These are phyloP conservation scores for Acorus gramineus DNA, from an alignment of 106 monocot genomes.

Conservation along the genomic window DNA sequence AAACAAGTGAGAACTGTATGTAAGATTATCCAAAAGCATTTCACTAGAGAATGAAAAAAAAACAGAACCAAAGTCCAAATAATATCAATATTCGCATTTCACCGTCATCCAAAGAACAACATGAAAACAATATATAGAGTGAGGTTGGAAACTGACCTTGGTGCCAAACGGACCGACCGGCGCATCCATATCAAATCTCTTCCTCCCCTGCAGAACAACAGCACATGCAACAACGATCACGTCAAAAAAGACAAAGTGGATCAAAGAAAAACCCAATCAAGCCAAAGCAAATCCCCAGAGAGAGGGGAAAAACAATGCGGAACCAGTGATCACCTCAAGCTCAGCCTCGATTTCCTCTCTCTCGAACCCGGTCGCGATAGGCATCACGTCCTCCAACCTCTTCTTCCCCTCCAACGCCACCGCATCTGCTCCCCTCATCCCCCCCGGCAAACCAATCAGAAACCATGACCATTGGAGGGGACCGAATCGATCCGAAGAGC, in stretches of 20 bases:
- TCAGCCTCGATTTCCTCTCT: neutral
- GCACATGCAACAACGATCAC: neutral
- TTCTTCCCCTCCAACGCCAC: neutral
- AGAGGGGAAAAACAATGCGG: neutral
- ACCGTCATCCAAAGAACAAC: neutral
- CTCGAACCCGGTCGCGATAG: neutral
- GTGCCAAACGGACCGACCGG: neutral
- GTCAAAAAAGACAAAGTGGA: neutral
- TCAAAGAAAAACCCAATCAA: neutral
- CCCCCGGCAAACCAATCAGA: neutral
- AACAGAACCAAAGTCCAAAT: neutral
- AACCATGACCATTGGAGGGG: neutral
- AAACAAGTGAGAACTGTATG: no score
- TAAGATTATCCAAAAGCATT: no score
- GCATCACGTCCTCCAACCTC: neutral
- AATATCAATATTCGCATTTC: no score
- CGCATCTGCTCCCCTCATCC: neutral
- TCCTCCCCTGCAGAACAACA: neutral
- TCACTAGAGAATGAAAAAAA: neutral
- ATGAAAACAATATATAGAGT: neutral
- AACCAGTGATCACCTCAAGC: neutral
- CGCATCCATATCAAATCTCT: neutral
- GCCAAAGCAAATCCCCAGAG: neutral
- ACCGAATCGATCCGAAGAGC: constrained; percentile 2
- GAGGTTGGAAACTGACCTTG: neutral